A percentile compares a stretch with the other conserved stretches of the same genome.
Evolutionary conservation across 495 filamentous ascomycete genomes (phyloP).

Genomic region (Xylaria bambusicola): DNA sequence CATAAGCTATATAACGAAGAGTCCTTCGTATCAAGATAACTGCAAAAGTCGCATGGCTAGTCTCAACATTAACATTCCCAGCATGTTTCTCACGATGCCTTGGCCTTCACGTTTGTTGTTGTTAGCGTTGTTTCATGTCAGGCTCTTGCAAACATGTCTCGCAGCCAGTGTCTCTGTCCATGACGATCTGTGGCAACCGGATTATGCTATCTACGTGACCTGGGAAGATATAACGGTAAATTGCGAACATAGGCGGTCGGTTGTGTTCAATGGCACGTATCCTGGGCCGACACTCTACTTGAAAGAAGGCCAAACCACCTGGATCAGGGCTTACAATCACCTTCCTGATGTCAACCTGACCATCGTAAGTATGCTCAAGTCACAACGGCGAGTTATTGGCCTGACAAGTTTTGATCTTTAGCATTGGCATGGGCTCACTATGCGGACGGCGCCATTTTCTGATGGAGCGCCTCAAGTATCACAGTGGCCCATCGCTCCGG

Average conservation of each 20-base stretch:
- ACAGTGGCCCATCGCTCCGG: slow-evolving; percentile 62
- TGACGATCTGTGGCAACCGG: slow-evolving; percentile 40
- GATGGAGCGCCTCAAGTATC: slow-evolving; percentile 55
- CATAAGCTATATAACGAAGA: slow-evolving; percentile 1
- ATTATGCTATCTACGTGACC: slow-evolving; percentile 51
- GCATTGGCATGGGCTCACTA: slow-evolving; percentile 65
- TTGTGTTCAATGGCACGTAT: slow-evolving; percentile 56
- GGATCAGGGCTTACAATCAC: slow-evolving; percentile 63
- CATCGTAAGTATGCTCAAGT: slow-evolving; percentile 44
- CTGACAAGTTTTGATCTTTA: slow-evolving; percentile 24
- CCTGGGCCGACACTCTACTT: slow-evolving; percentile 55
- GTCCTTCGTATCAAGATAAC: background rate
- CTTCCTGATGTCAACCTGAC: slow-evolving; percentile 55
- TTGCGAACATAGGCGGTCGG: slow-evolving; percentile 45
- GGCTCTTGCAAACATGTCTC: slow-evolving; percentile 24
- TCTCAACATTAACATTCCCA: slow-evolving; percentile 17
- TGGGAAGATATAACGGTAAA: slow-evolving; percentile 40
- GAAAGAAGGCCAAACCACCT: slow-evolving; percentile 50
- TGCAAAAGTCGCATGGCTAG: slow-evolving; percentile 1
- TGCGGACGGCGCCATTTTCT: slow-evolving; percentile 55
- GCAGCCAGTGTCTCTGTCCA: slow-evolving; percentile 25
- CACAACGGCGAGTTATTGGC: background rate
- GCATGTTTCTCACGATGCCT: slow-evolving; percentile 26
- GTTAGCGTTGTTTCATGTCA: slow-evolving; percentile 21
- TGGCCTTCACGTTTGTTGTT: slow-evolving; percentile 26